Conservation (phyloP, 768 basidiomycete species). For the Suillus tomentosus region DNA sequence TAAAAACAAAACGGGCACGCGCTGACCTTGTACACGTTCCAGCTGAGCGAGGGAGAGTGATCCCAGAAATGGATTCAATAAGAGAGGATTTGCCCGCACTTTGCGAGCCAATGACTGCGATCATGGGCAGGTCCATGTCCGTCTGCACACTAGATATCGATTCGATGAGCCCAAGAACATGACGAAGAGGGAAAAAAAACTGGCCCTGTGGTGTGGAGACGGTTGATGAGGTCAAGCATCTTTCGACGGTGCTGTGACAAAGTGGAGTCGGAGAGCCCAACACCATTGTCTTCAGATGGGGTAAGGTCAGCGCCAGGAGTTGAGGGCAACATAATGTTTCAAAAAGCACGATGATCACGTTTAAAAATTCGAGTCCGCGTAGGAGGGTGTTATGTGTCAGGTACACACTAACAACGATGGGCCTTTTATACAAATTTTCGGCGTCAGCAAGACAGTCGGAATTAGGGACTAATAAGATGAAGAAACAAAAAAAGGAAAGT, state of each 20-base stretch:
- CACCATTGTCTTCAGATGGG: constrained; percentile 23
- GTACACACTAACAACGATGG: neutral
- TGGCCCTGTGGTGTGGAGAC: constrained; percentile 63
- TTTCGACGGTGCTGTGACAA: constrained; percentile 44
- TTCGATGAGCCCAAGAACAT: constrained; percentile 3
- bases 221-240: constrained; percentile 63
- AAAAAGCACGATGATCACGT: neutral
- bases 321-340: neutral
- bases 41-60: constrained; percentile 67
- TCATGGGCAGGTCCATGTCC: constrained; percentile 73
- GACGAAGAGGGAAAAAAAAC: constrained; percentile 8
- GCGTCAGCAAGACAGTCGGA: neutral
- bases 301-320: neutral
- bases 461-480: neutral
- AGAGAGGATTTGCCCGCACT: constrained; percentile 78
- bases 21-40: constrained; percentile 74
- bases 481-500: neutral
- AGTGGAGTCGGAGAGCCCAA: constrained; percentile 55
- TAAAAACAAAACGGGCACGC: neutral
- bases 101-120: constrained; percentile 73
- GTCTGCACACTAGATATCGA: constrained; percentile 53
- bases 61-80: constrained; percentile 75
- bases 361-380: too few relatives aligned
- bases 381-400: neutral
- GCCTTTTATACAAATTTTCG: constrained; percentile 1